These are phyloP conservation scores for Penicillium lividum DNA, from an alignment of 495 filamentous ascomycete species.

Conservation along the genomic window DNA sequence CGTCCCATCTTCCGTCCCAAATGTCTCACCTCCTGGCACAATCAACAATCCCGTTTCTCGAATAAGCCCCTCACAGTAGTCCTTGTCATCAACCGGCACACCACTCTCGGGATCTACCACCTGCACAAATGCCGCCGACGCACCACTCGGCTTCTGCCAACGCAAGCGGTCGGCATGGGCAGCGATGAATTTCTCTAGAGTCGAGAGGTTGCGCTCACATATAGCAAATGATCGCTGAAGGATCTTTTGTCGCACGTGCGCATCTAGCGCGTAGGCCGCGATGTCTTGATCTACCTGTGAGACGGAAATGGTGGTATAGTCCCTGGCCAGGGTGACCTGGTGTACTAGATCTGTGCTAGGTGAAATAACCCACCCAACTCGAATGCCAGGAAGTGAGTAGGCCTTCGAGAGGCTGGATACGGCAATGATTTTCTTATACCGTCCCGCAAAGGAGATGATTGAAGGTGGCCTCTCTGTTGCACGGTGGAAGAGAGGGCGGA, in stretches of 20 bases:
- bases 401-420: conserved; percentile 75
- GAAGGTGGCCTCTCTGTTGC: conserved; percentile 57
- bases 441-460: conserved; percentile 60
- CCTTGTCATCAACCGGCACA: conserved; percentile 60
- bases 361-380: conserved; percentile 74
- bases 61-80: conserved; percentile 64
- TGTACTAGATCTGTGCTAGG: conserved; percentile 58
- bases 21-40: conserved; percentile 67
- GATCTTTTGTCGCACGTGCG: conserved; percentile 55
- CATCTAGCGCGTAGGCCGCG: conserved; percentile 66
- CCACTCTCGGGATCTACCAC: conserved; percentile 53
- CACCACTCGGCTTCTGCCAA: conserved; percentile 71
- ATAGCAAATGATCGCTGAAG: conserved; percentile 59
- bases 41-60: conserved; percentile 68
- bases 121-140: conserved; percentile 72
- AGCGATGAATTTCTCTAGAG: conserved; percentile 63
- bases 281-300: conserved; percentile 74
- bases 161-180: conserved; percentile 53
- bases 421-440: conserved; percentile 64
- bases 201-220: conserved; percentile 64
- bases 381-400: conserved; percentile 74
- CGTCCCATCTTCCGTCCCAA: conserved; percentile 51
- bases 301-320: conserved; percentile 81
- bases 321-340: conserved; percentile 56
- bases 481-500: conserved; percentile 75